Evolutionary conservation across 2,329 filamentous ascomycete species (phyloP).

Genomic region (Venturiaceae sp.): DNA sequence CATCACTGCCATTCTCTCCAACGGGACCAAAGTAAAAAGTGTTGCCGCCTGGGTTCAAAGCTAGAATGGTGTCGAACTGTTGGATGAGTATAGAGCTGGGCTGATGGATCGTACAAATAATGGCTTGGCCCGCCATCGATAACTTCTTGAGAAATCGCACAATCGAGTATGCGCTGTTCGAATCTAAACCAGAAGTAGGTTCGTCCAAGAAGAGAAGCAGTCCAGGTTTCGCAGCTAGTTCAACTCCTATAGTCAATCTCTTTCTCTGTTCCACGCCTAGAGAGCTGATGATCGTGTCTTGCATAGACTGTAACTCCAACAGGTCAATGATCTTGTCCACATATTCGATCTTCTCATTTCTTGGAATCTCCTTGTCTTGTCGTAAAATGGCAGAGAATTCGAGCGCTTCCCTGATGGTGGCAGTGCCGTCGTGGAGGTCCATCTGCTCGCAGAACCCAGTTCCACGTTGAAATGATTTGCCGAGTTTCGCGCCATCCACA

Average conservation of each 20-base stretch:
- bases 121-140: constrained; percentile 36
- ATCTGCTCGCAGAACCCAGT: constrained; percentile 45
- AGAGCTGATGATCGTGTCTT: constrained; percentile 54
- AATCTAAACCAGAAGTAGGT: constrained; percentile 50
- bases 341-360: constrained; percentile 53
- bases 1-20: constrained; percentile 28
- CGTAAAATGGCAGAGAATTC: constrained; percentile 8
- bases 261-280: constrained; percentile 63
- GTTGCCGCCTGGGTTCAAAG: constrained; percentile 33
- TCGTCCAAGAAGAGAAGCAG: constrained; percentile 55
- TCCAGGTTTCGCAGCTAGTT: constrained; percentile 59
- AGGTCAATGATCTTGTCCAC: constrained; percentile 57
- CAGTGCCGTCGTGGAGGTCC: constrained; percentile 35
- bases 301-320: constrained; percentile 54
- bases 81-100: constrained; percentile 35
- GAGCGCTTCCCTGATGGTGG: constrained; percentile 9
- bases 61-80: constrained; percentile 33
- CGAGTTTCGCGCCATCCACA: constrained; percentile 56
- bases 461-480: constrained; percentile 54
- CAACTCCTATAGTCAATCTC: constrained; percentile 63
- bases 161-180: constrained; percentile 55
- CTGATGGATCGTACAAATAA: constrained; percentile 39
- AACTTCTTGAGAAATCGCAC: constrained; percentile 53
- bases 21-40: constrained; percentile 40
- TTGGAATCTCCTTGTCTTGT: constrained; percentile 15